These are phyloP conservation scores for Musa beccarii DNA, from an alignment of 176 grass and related monocot species.

Conservation along the genomic window DNA sequence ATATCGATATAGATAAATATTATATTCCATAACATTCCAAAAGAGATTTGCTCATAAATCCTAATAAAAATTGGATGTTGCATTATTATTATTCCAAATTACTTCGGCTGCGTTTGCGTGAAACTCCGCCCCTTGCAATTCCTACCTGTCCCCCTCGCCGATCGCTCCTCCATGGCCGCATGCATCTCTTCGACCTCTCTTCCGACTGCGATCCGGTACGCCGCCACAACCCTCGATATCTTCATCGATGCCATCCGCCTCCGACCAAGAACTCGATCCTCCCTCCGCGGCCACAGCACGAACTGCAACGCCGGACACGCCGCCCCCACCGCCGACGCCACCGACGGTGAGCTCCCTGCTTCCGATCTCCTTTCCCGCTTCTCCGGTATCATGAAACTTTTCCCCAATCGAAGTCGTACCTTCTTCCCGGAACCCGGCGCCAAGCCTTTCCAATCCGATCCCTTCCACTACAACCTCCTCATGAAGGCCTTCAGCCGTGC, in stretches of 20 bases:
- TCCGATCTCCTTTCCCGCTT: conserved; percentile 7
- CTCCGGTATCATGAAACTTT: not conserved
- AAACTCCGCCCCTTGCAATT: too few relatives aligned
- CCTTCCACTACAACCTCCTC: conserved; percentile 64
- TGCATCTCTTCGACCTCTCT: conserved; percentile 2
- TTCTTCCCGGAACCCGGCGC: not conserved
- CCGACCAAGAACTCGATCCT: conserved; percentile 1
- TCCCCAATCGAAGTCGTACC: not conserved
- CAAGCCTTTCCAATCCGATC: conserved; percentile 3
- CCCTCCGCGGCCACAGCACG: conserved; percentile 25
- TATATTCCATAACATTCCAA: too few relatives aligned
- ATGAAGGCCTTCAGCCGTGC: conserved; percentile 38
- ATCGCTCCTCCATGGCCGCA: not conserved
- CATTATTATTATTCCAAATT: too few relatives aligned
- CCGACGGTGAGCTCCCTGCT: conserved; percentile 13
- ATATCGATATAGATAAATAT: too few relatives aligned
- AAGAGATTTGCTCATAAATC: too few relatives aligned
- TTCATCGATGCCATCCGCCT: conserved; percentile 5
- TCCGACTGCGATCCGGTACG: not conserved
- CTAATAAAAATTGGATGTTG: too few relatives aligned
- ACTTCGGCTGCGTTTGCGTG: too few relatives aligned
- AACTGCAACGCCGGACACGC: conserved; percentile 18
- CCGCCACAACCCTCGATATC: not conserved
- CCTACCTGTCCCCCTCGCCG: not conserved
- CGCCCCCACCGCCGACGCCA: conserved; percentile 16